Evolutionary conservation across 164 flowering plant genomes (phyloP).

Genomic region (Dillenia turbinata): DNA sequence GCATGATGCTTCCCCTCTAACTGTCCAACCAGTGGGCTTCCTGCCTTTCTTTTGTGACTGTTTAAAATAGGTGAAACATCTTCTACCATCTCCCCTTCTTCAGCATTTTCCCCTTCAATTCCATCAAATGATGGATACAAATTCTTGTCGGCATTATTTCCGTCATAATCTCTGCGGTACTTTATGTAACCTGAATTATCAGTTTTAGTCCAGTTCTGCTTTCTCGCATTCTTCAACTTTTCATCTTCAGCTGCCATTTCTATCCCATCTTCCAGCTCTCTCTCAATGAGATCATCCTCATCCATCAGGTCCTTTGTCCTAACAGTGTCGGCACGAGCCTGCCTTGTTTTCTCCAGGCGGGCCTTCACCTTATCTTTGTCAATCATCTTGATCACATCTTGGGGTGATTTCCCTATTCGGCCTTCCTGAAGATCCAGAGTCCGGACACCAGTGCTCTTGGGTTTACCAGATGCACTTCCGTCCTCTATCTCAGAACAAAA

Average conservation of each 20-base stretch:
- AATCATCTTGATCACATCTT: slow-evolving; percentile 54
- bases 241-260: slow-evolving; percentile 70
- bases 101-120: slow-evolving; percentile 25
- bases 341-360: slow-evolving; percentile 58
- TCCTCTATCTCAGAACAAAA: slow-evolving; percentile 33
- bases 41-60: slow-evolving; percentile 41
- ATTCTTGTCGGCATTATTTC: slow-evolving; percentile 2
- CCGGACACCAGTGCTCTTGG: slow-evolving; percentile 11
- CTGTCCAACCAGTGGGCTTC: slow-evolving; percentile 28
- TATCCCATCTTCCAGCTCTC: slow-evolving; percentile 82
- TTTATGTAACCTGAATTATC: slow-evolving; percentile 14
- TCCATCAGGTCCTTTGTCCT: slow-evolving; percentile 60
- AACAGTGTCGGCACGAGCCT: slow-evolving; percentile 43
- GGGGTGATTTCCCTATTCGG: slow-evolving; percentile 47
- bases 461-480: slow-evolving; percentile 4
- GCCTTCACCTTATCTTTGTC: slow-evolving; percentile 83
- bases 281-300: slow-evolving; percentile 84
- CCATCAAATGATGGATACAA: slow-evolving; percentile 12
- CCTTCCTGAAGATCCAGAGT: slow-evolving; percentile 41
- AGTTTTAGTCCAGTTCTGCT: slow-evolving; percentile 42
- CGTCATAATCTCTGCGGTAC: slow-evolving; percentile 12
- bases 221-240: slow-evolving; percentile 47
- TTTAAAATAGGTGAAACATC: slow-evolving; percentile 37
- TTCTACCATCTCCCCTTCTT: slow-evolving; percentile 52
- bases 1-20: slow-evolving; percentile 29